Evolutionary conservation across 164 flowering plant species (phyloP), one percentile per base, ranked within the genome.

Genomic region (Berberis thunbergii): DNA sequence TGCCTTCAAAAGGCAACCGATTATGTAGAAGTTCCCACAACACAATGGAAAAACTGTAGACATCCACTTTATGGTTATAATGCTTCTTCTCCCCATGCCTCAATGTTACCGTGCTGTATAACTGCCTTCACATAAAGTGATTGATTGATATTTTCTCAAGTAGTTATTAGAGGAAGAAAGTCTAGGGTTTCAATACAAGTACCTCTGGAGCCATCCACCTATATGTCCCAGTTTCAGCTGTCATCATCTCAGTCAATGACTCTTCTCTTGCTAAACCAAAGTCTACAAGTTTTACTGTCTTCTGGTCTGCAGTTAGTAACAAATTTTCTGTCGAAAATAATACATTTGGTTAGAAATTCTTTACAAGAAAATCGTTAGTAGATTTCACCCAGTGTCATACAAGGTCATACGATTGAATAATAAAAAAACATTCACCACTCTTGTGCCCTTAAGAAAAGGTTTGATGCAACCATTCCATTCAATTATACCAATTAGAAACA

Each of bases 171-270:
- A 6, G 49, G 3, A 2, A 65, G 42, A 57, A 71, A 26, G 26
- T 26, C 11, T 42, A 45, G 5, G 53, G 12, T 43, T 38, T 48
- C 41, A 44, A 40, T 11, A 45, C 26, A 67, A 62, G n/a, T 69
- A 89, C 97, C 89, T 91, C 97, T 3, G 97, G 98, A 66, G 98
- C 98, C 98, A 91, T 91, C 98, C 96, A 91, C 12, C 98, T 85
- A 57, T 91, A 91, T 13, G 98, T 89, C 43, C 98, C 98, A 1
- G 96, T 91, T 78, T 89, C 98, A 62, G 98, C 89, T 41, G 98
- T 91, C 98, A 89, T 91, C 98, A 89, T 89, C 78, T 91, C 96
- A 61, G 92, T 89, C 60, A 91, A 69, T 13, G 96, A 81, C 78
- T 91, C 98, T 73, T 91, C 98, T 71, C 98, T 84, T 48, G 97